Conservation (phyloP, 805 yeast species). For the Schizosaccharomyces lindneri region DNA sequence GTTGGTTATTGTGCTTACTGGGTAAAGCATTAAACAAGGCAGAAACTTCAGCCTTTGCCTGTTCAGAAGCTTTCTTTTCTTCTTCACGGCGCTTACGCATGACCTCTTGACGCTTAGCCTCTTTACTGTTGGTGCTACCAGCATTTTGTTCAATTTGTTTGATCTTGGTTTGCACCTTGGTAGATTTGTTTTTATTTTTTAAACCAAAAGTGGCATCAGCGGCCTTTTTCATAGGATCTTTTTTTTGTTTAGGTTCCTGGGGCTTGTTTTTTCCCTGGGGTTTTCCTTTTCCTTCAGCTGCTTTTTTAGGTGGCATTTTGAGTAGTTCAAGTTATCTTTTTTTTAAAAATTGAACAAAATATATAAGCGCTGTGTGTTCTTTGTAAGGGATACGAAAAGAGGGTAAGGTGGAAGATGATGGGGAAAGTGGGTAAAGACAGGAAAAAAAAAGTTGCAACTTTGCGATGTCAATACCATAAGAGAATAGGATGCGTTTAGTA, state of each 20-base stretch:
- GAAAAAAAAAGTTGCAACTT: no score
- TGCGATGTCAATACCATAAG: not conserved
- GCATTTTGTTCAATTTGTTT: conserved; percentile 43
- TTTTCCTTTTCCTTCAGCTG: not conserved
- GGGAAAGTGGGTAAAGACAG: no score
- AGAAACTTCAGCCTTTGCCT: conserved; percentile 68
- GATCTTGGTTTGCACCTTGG: conserved; percentile 58
- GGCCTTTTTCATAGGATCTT: conserved; percentile 10
- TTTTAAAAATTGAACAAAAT: no score
- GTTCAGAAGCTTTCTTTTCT: conserved; percentile 76
- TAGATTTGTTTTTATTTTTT: conserved; percentile 82
- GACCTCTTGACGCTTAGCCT: conserved; percentile 30
- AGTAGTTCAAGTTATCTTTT: no score
- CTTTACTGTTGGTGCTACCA: conserved; percentile 6
- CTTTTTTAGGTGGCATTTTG: not conserved
- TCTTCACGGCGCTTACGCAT: conserved; percentile 40
- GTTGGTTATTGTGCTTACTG: conserved; percentile 64
- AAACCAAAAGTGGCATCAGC: conserved; percentile 87
- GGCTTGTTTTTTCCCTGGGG: not conserved
- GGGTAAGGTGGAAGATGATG: no score
- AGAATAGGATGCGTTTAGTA: no score
- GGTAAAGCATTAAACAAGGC: conserved; percentile 42
- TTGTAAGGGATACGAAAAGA: no score
- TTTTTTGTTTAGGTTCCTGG: not conserved
- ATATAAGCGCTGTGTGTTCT: no score